Base-by-base conservation (phyloP, 148 eudicot genomes). In the Mesembryanthemum crystallinum region DNA sequence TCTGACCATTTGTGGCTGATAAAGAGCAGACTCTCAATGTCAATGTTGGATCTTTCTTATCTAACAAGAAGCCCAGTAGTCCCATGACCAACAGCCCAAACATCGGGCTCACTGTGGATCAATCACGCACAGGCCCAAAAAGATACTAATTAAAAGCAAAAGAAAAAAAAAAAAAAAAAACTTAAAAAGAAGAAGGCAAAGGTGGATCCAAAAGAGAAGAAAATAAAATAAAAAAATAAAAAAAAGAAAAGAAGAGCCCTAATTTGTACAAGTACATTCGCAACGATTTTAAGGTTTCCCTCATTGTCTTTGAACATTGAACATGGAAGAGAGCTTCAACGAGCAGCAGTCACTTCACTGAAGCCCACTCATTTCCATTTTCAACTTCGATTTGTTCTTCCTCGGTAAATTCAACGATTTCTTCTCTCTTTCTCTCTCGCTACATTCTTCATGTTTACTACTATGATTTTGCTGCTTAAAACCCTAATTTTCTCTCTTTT, bases 201-300 rank as follows among this genome's bases (percentile, higher is more conserved):
- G n/a, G n/a, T 47, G 47, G 72, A 45, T 54, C 54, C 54, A 69
- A 21, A 42, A 55, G 3, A 23, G 42, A 43, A 24, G 29, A 49
- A 29, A 28, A 24, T 25, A 58, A 47, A 1, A 33, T 21, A 7
- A 21, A 21, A 21, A 74, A 63, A 21, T 20, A 7, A 59, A n/a
- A 28, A 24, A 25, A 8, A 21, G 42, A 75, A 72, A 39, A 47
- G 61, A 57, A 15, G 73, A 79, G 77, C 87, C 83, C 85, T 76
- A 76, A 67, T 54, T 57, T 23, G 1, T 57, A 5, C 27, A 0
- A 66, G 4, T 35, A 3, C 39, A 35, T 66, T 51, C 35, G 67
- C 10, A 25, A 24, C 78, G 35, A 70, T 68, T 64, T 77, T 55
- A 69, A 43, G 57, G 75, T 75, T 75, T 30, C 75, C 55, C 64